Evolutionary conservation across 129 eudicot genomes (phyloP), one percentile per base, ranked within the genome.

Genomic region (Apium graveolens): DNA sequence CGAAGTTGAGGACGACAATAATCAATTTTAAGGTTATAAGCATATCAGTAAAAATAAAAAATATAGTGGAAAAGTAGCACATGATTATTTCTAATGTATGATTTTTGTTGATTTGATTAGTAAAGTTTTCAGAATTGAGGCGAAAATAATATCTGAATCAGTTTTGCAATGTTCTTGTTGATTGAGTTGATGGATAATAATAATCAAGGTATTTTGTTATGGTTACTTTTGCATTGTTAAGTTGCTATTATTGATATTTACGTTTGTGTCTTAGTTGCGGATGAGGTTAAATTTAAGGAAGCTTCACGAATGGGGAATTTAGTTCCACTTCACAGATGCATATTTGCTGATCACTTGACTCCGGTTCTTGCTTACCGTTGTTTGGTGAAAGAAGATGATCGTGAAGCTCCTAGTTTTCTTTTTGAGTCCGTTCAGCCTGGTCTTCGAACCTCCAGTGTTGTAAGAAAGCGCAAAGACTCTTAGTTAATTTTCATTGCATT

Each of bases 351-450:
- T 84, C 97, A 90, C 77, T 87, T 95, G 82, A 91, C 97, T 1
- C 98, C 98, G 16, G 97, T 95, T 85, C 89, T 95, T 20, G 97
- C 98, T 60, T 95, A 95, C 71, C 92, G 98, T 5, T 95, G 98
- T 75, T 89, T 95, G 78, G 94, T 95, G 62, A 87, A 88, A 10
- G 96, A 95, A 73, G 94, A 91, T 38, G 97, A 91, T 48, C 80
- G 90, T 17, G 97, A 95, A 66, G 92, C 89, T 78, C 97, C 98
- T 51, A 95, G 98, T 81, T 95, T 95, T 80, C 90, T 95, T 1
- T 95, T 91, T 11, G 98, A 95, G 85, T 87, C 98, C 0, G 97
- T 91, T 20, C 92, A 95, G 84, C 97, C 97, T 53, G 97, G 96
- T 73, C 80, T 76, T 76, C 81, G 80, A 55, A 62, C 87, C 75